Evolutionary conservation across 2,329 filamentous ascomycete genomes (phyloP).

Genomic region (Penicillium decumbens): DNA sequence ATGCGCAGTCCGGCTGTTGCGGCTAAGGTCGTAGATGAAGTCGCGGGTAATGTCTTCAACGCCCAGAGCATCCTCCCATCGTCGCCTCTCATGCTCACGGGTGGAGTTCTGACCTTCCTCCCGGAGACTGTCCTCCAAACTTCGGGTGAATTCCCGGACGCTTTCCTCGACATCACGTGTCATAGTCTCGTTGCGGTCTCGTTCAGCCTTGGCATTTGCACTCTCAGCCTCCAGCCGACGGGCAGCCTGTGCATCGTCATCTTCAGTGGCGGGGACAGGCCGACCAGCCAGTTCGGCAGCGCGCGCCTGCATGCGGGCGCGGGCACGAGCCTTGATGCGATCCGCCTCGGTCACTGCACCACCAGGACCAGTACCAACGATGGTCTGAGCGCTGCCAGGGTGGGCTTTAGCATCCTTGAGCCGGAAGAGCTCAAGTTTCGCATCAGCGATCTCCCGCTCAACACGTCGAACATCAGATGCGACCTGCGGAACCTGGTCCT

Average conservation of each 20-base stretch:
- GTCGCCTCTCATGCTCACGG: constrained; percentile 81
- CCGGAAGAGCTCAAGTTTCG: constrained; percentile 86
- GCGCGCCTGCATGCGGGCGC: constrained; percentile 97
- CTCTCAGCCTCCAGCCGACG: constrained; percentile 86
- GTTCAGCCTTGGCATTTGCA: constrained; percentile 72
- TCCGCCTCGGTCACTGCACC: constrained; percentile 89
- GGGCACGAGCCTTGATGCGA: constrained; percentile 87
- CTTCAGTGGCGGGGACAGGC: constrained; percentile 61
- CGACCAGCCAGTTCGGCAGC: constrained; percentile 87
- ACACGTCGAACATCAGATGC: constrained; percentile 87
- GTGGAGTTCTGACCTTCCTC: constrained; percentile 70
- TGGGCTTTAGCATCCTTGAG: constrained; percentile 89
- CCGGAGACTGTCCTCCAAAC: constrained; percentile 82
- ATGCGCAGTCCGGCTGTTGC: constrained; percentile 72
- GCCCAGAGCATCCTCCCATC: constrained; percentile 93
- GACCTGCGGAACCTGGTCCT: constrained; percentile 84
- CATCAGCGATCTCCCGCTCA: constrained; percentile 88
- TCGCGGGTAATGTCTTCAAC: constrained; percentile 96
- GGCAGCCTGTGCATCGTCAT: constrained; percentile 72
- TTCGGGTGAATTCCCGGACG: constrained; percentile 77
- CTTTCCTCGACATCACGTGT: constrained; percentile 95
- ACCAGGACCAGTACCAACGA: constrained; percentile 89
- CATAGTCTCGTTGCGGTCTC: constrained; percentile 94
- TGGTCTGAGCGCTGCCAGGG: constrained; percentile 70
- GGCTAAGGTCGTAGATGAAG: constrained; percentile 94